A percentile compares a stretch with the other conserved stretches of the same genome.
Evolutionary conservation across 768 basidiomycete genomes (phyloP).

Genomic region (Amanita inopinata): DNA sequence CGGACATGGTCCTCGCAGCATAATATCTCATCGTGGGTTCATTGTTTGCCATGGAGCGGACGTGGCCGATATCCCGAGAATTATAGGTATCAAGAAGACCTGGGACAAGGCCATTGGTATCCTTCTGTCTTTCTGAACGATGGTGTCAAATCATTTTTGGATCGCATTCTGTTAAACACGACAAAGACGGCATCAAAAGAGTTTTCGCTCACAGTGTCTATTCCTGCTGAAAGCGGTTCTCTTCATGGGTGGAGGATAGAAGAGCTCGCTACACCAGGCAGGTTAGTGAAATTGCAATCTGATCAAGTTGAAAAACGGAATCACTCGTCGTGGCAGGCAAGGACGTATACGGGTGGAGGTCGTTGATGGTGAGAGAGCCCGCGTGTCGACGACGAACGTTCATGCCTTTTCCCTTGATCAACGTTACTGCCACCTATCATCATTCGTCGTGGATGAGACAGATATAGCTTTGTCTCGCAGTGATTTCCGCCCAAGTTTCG

Average conservation of each 20-base stretch:
- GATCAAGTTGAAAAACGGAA: background rate
- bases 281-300: slow-evolving; percentile 32
- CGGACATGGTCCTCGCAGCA: slow-evolving; percentile 45
- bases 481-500: too few relatives aligned
- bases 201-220: slow-evolving; percentile 69
- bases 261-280: slow-evolving; percentile 51
- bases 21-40: slow-evolving; percentile 35
- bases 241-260: slow-evolving; percentile 64
- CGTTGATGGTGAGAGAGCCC: background rate
- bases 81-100: slow-evolving; percentile 51
- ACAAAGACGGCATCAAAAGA: slow-evolving; percentile 12
- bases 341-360: slow-evolving; percentile 1
- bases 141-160: slow-evolving; percentile 47
- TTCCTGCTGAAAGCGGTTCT: slow-evolving; percentile 60
- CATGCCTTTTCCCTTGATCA: slow-evolving; percentile 10
- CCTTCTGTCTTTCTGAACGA: slow-evolving; percentile 43
- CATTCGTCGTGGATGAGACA: background rate
- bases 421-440: background rate
- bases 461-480: background rate
- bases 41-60: background rate
- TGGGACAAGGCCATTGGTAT: slow-evolving; percentile 65
- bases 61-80: slow-evolving; percentile 1
- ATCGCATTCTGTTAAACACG: slow-evolving; percentile 17
- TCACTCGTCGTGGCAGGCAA: background rate
- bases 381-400: slow-evolving; percentile 11